These are phyloP conservation scores for Diversispora epigaea DNA, from an alignment of 192 early-diverging fungal genomes.

Conservation along the genomic window DNA sequence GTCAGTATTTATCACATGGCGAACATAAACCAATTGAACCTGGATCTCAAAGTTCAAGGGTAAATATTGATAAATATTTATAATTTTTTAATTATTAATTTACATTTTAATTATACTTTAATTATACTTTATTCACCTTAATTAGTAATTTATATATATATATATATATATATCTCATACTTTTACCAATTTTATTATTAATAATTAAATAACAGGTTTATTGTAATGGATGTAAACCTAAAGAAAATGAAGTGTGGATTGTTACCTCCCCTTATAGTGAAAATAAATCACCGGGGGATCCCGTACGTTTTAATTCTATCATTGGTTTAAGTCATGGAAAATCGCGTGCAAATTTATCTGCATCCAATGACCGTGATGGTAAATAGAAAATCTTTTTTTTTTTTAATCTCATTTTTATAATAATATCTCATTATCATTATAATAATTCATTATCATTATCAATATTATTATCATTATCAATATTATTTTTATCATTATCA, in stretches of 20 bases:
- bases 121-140: neutral
- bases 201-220: neutral
- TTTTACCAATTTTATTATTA: too few relatives aligned
- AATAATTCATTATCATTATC: too few relatives aligned
- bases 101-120: neutral
- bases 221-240: neutral
- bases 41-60: neutral
- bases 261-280: neutral
- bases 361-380: neutral
- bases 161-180: too few relatives aligned
- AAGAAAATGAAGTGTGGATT: conserved; percentile 8
- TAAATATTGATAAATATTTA: neutral
- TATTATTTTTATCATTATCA: too few relatives aligned
- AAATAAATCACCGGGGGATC: conserved; percentile 2
- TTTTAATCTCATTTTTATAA: neutral
- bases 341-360: neutral
- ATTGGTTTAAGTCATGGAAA: conserved; percentile 7
- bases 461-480: too few relatives aligned
- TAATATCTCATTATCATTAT: neutral
- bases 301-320: conserved; percentile 5
- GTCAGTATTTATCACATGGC: conserved; percentile 8
- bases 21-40: conserved; percentile 5
- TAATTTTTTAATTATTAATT: neutral
- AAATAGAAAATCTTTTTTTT: neutral
- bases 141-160: too few relatives aligned